Conservation (phyloP, 139 green algal genomes). For the Chlamydomonas eustigma region DNA sequence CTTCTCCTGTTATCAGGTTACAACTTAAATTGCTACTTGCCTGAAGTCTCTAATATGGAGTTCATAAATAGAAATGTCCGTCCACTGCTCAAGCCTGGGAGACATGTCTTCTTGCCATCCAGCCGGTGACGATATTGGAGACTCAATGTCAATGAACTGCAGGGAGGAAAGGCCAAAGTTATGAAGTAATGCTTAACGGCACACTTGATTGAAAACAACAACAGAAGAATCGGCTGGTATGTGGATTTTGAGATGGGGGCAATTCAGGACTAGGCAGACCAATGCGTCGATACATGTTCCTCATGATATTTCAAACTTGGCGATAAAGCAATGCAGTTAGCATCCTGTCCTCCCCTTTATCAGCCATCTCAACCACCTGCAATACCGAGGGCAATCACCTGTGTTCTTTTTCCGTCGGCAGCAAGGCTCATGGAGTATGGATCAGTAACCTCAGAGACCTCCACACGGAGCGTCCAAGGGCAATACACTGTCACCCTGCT, state of each 20-base stretch:
- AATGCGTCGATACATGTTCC: no score
- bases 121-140: not conserved
- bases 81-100: constrained; percentile 44
- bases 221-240: no score
- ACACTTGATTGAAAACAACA: no score
- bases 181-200: not conserved
- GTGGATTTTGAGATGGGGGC: no score
- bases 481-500: constrained; percentile 63
- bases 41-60: constrained; percentile 92
- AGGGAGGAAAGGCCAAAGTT: not conserved
- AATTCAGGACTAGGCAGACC: no score
- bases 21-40: no score
- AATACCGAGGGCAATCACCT: constrained; percentile 1
- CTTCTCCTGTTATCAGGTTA: no score
- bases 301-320: no score
- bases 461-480: constrained; percentile 47
- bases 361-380: no score
- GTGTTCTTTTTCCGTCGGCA: constrained; percentile 50
- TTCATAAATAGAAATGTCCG: constrained; percentile 85
- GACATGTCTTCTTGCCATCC: not conserved
- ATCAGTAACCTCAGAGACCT: constrained; percentile 64
- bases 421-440: constrained; percentile 71
- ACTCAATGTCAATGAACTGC: not conserved
- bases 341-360: no score
- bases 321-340: no score